A percentile compares a stretch with the other conserved stretches of the same genome.
These are phyloP conservation scores for Neurospora sp. DNA, from an alignment of 495 filamentous ascomycete genomes.

Conservation along the genomic window DNA sequence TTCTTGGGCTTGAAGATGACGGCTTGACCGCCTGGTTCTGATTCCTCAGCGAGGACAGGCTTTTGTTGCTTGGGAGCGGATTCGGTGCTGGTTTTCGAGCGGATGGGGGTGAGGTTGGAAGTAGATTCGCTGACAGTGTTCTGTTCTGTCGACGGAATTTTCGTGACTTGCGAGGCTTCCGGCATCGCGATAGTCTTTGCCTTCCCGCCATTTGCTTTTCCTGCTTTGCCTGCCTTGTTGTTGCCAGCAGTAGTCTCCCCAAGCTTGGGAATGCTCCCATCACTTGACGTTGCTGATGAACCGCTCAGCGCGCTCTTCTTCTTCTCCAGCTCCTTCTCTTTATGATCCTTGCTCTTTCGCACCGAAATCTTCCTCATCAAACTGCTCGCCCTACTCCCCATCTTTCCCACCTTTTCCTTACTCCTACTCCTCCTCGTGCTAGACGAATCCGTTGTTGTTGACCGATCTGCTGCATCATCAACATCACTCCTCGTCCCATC, in stretches of 20 bases:
- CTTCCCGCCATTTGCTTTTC: conserved; percentile 1
- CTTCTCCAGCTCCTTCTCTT: neutral
- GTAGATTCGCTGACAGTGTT: neutral
- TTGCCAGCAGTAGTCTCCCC: neutral
- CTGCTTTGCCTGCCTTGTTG: conserved; percentile 6
- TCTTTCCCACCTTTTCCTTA: conserved; percentile 12
- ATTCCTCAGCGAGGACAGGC: conserved; percentile 12
- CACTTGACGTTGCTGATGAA: neutral
- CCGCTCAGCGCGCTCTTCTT: neutral
- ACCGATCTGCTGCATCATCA: neutral
- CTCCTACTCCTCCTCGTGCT: conserved; percentile 3
- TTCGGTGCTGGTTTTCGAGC: conserved; percentile 10
- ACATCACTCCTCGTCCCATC: conserved; percentile 4
- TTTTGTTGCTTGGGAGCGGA: conserved; percentile 2
- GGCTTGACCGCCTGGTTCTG: conserved; percentile 46
- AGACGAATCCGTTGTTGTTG: neutral
- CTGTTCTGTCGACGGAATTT: neutral
- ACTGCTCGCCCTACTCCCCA: conserved; percentile 4
- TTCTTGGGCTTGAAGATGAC: conserved; percentile 63
- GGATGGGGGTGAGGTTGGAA: conserved; percentile 2
- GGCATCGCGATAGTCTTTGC: conserved; percentile 22
- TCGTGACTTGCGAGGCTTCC: neutral
- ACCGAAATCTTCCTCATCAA: conserved; percentile 17
- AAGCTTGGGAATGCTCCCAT: neutral
- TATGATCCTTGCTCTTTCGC: conserved; percentile 6